These are phyloP conservation scores for Bryum argenteum DNA, from an alignment of 225 moss, liverwort and hornwort species.

Conservation along the genomic window DNA sequence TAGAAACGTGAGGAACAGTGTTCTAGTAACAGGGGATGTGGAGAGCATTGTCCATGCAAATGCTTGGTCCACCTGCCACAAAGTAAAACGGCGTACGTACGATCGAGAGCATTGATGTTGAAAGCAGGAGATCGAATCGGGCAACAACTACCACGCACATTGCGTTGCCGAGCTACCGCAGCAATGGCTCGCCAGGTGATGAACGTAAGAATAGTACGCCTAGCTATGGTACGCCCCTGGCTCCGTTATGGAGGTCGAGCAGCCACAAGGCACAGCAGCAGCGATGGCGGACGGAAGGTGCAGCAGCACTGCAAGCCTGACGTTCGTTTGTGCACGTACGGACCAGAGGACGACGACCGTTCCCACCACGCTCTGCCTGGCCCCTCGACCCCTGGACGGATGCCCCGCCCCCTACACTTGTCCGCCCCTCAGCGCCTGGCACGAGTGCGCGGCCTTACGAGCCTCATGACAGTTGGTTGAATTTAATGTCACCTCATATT, in stretches of 20 bases:
- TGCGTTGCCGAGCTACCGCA: too few relatives aligned
- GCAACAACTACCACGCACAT: background rate
- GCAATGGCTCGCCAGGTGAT: too few relatives aligned
- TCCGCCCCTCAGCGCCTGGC: background rate
- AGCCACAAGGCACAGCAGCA: background rate
- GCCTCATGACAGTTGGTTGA: background rate
- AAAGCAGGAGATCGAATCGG: background rate
- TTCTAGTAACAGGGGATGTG: too few relatives aligned
- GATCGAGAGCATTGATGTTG: background rate
- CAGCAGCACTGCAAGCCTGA: conserved; percentile 2
- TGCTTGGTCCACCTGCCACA: background rate
- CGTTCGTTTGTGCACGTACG: conserved; percentile 13
- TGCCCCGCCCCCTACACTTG: background rate
- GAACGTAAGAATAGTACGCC: too few relatives aligned
- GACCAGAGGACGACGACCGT: conserved; percentile 25
- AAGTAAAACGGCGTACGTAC: background rate
- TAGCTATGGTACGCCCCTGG: too few relatives aligned
- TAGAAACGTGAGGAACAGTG: too few relatives aligned
- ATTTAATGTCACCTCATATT: background rate
- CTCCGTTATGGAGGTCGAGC: too few relatives aligned
- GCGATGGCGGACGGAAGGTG: conserved; percentile 23
- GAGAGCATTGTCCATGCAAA: background rate
- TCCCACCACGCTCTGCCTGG: conserved; percentile 19
- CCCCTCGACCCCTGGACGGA: background rate
- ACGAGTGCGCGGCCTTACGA: background rate